Conservation (phyloP, 768 basidiomycete species). For the Albatrellus ellisii region DNA sequence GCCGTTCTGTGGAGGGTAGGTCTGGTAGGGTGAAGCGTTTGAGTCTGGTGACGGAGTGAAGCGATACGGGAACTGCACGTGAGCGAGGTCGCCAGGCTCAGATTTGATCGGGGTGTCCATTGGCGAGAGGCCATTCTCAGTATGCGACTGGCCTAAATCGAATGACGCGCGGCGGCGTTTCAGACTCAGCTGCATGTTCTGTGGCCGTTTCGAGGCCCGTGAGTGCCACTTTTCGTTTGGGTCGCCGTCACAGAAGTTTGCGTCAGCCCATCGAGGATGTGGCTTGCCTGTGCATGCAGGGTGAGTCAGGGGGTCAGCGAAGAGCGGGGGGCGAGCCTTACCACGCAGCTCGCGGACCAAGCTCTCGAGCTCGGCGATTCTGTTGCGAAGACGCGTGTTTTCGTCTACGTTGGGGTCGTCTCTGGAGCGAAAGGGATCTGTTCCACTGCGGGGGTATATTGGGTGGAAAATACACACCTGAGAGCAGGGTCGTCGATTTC, state of each 20-base stretch:
- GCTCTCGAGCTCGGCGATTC: constrained; percentile 89
- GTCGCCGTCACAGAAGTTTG: constrained; percentile 67
- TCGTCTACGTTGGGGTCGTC: constrained; percentile 86
- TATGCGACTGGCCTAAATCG: constrained; percentile 12
- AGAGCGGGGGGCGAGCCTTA: constrained; percentile 18
- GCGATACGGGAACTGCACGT: constrained; percentile 13
- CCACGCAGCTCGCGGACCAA: constrained; percentile 82
- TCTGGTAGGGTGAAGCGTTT: constrained; percentile 13
- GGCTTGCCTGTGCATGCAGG: constrained; percentile 49
- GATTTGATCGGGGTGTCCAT: constrained; percentile 44
- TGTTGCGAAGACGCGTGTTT: constrained; percentile 68
- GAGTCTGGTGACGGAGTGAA: constrained; percentile 16
- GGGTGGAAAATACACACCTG: constrained; percentile 32
- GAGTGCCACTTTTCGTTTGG: constrained; percentile 82
- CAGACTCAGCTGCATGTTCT: constrained; percentile 16
- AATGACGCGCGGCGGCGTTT: constrained; percentile 15
- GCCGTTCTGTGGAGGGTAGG: constrained; percentile 9
- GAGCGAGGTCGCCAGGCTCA: constrained; percentile 11
- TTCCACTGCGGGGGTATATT: not conserved
- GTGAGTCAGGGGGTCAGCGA: constrained; percentile 2
- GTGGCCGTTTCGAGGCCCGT: constrained; percentile 55
- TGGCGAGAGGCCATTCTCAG: constrained; percentile 10
- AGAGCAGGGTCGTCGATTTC: constrained; percentile 85
- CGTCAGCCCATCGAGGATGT: constrained; percentile 78
- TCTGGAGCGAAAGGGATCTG: constrained; percentile 25